Conservation (phyloP, 495 filamentous ascomycete species). For the Podospora anserina region DNA sequence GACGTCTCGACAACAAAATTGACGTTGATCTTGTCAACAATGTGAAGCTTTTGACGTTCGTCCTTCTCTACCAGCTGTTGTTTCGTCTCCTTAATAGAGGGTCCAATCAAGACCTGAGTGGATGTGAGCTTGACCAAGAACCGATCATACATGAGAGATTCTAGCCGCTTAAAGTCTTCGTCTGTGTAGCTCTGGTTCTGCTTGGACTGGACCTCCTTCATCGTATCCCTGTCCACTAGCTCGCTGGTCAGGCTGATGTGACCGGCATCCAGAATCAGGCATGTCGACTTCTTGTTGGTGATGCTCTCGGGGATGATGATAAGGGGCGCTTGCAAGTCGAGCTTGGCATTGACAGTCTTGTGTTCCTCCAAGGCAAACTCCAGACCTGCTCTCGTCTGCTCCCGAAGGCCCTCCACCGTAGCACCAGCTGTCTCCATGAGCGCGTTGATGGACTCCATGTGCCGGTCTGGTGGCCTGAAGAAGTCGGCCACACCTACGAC, state of each 20-base stretch:
- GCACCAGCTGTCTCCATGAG: conserved; percentile 92
- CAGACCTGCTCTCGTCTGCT: conserved; percentile 91
- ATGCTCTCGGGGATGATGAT: conserved; percentile 96
- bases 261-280: conserved; percentile 92
- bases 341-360: conserved; percentile 93
- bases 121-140: conserved; percentile 88
- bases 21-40: conserved; percentile 95
- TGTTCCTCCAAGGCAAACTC: conserved; percentile 96
- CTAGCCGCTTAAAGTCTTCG: conserved; percentile 79
- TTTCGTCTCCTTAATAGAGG: conserved; percentile 87
- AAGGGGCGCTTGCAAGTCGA: conserved; percentile 91
- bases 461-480: conserved; percentile 90
- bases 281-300: conserved; percentile 71
- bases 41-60: conserved; percentile 71
- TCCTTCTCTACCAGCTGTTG: conserved; percentile 71
- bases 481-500: conserved; percentile 86
- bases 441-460: conserved; percentile 97
- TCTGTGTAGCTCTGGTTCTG: conserved; percentile 85
- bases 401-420: conserved; percentile 87
- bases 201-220: conserved; percentile 85
- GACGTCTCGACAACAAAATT: conserved; percentile 89
- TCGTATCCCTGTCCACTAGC: conserved; percentile 81
- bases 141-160: conserved; percentile 92
- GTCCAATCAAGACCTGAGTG: conserved; percentile 91
- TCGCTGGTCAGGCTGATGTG: conserved; percentile 92